Evolutionary conservation across 2,329 filamentous ascomycete genomes (phyloP).

Genomic region (Emmonsiellopsis sp.): DNA sequence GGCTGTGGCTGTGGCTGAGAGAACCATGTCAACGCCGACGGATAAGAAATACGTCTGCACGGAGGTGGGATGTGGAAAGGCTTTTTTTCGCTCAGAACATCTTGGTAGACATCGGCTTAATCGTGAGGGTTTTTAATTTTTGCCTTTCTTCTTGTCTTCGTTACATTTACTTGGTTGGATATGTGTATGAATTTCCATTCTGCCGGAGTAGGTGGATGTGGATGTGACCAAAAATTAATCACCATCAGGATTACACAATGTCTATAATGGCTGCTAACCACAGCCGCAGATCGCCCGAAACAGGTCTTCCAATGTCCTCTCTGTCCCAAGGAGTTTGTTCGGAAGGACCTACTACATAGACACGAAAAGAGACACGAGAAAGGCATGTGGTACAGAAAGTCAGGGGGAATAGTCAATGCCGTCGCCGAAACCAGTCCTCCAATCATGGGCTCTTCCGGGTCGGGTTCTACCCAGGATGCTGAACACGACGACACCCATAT

Average conservation of each 20-base stretch:
- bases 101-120: neutral
- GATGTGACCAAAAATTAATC: neutral
- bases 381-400: constrained; percentile 21
- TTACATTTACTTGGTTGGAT: neutral
- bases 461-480: neutral
- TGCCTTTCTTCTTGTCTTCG: neutral
- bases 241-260: neutral
- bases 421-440: constrained; percentile 6
- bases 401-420: constrained; percentile 12
- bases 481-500: neutral
- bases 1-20: no score
- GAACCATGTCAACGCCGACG: neutral
- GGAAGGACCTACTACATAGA: constrained; percentile 18
- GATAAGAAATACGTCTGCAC: neutral
- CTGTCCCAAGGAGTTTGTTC: constrained; percentile 17
- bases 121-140: neutral
- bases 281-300: constrained; percentile 9
- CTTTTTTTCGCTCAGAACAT: neutral
- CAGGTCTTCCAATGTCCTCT: constrained; percentile 14
- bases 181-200: neutral
- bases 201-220: neutral
- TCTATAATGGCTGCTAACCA: neutral
- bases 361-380: constrained; percentile 20
- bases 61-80: neutral
- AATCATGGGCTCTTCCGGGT: constrained; percentile 4